Evolutionary conservation across 2,329 filamentous ascomycete genomes (phyloP).

Genomic region (Pseudocercospora musae): DNA sequence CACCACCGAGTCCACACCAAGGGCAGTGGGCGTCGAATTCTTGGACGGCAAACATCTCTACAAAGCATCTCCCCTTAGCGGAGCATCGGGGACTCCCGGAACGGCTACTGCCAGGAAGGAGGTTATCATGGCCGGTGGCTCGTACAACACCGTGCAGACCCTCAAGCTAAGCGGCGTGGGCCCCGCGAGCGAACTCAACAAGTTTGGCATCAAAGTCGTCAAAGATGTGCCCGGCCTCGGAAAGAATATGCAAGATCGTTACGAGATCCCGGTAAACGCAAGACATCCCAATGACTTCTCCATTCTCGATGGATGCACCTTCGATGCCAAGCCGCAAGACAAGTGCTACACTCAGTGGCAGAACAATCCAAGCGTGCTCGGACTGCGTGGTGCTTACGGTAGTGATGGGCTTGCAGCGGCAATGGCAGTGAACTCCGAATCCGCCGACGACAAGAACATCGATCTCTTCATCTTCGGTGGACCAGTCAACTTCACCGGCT

Average conservation of each 20-base stretch:
- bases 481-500: constrained; percentile 53
- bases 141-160: constrained; percentile 62
- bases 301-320: constrained; percentile 40
- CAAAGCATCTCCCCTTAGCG: constrained; percentile 36
- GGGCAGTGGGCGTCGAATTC: constrained; percentile 43
- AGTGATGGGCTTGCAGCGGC: constrained; percentile 56
- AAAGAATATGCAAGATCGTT: constrained; percentile 61
- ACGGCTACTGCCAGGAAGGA: constrained; percentile 42
- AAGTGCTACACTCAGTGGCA: constrained; percentile 46
- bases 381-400: constrained; percentile 41
- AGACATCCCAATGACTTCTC: constrained; percentile 39
- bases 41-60: constrained; percentile 39
- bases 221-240: constrained; percentile 60
- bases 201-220: constrained; percentile 52
- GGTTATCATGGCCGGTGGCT: constrained; percentile 46
- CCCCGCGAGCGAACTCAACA: constrained; percentile 50
- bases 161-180: constrained; percentile 63
- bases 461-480: constrained; percentile 57
- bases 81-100: constrained; percentile 38
- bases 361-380: constrained; percentile 34
- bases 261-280: constrained; percentile 52
- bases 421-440: constrained; percentile 40
- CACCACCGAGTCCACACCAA: constrained; percentile 50
- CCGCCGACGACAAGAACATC: constrained; percentile 43
- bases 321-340: constrained; percentile 33